phyloP scores from a whole-genome alignment of 129 eudicot species.

The Saposhnikovia divaricata region DNA sequence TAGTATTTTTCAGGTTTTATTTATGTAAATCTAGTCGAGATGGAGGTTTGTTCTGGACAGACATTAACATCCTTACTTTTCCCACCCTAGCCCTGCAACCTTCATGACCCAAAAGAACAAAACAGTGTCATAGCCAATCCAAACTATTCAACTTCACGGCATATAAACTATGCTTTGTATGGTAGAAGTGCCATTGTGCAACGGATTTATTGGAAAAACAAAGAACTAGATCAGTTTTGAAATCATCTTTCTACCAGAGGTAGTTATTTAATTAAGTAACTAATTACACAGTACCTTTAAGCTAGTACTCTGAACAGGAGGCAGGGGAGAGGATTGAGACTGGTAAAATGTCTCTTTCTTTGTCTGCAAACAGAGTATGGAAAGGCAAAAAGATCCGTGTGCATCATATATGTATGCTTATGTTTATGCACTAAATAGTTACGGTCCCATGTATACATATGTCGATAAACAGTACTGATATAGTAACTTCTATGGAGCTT shows the following conservation, averaged over 20 bases:
- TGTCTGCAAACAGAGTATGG: background rate
- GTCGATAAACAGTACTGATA: background rate
- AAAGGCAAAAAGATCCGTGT: conserved; percentile 4
- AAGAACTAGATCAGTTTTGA: too few relatives aligned
- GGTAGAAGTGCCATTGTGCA: too few relatives aligned
- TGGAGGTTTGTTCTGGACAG: too few relatives aligned
- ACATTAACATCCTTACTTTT: too few relatives aligned
- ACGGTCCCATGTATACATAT: background rate
- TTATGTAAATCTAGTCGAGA: too few relatives aligned
- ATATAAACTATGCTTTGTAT: too few relatives aligned
- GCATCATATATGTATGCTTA: background rate
- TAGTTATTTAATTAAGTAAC: background rate
- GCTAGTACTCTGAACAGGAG: background rate
- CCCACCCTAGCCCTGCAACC: too few relatives aligned
- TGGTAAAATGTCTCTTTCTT: background rate
- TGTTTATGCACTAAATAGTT: conserved; percentile 6
- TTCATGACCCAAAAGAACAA: too few relatives aligned
- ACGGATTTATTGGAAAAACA: too few relatives aligned
- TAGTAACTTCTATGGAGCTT: background rate
- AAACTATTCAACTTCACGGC: too few relatives aligned
- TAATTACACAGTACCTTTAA: background rate
- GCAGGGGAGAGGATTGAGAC: background rate
- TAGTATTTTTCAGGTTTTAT: too few relatives aligned
- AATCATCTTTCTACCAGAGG: conserved; percentile 22
- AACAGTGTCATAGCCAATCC: too few relatives aligned